phyloP scores from a whole-genome alignment of 345 rosid species.

The Rhodamnia argentea region DNA sequence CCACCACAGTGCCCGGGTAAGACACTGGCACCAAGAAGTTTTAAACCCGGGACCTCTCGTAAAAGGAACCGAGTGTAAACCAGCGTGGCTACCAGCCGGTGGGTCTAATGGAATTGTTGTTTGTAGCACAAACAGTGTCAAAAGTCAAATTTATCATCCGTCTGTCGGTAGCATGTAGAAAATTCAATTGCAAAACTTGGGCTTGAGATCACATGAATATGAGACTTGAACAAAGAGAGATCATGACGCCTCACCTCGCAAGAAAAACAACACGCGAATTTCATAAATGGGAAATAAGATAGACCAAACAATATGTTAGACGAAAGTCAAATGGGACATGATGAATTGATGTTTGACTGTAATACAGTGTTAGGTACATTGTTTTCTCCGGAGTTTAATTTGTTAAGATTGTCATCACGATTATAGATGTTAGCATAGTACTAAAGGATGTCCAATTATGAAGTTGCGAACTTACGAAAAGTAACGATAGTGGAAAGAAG shows the following conservation, averaged over 20 bases:
- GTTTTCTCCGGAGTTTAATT: too few relatives aligned
- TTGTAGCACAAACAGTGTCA: background rate
- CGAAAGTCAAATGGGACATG: background rate
- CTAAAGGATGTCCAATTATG: too few relatives aligned
- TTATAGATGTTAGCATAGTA: too few relatives aligned
- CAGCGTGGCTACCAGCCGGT: too few relatives aligned
- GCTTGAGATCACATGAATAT: background rate
- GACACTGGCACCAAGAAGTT: too few relatives aligned
- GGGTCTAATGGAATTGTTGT: background rate
- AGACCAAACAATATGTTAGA: background rate
- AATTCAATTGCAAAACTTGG: background rate
- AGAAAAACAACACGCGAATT: background rate
- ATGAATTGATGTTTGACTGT: background rate
- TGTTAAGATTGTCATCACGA: background rate
- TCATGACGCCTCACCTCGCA: background rate
- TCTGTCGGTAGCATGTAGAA: too few relatives aligned
- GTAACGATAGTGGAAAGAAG: background rate
- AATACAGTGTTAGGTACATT: background rate
- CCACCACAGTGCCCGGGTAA: too few relatives aligned
- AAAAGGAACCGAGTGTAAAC: too few relatives aligned
- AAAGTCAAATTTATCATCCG: background rate
- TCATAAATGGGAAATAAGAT: background rate
- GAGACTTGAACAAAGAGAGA: background rate
- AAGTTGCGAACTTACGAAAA: too few relatives aligned
- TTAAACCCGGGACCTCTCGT: too few relatives aligned